These are phyloP conservation scores for Phytophthora palmivora DNA, from an alignment of 352 stramenopile species.

Conservation along the genomic window DNA sequence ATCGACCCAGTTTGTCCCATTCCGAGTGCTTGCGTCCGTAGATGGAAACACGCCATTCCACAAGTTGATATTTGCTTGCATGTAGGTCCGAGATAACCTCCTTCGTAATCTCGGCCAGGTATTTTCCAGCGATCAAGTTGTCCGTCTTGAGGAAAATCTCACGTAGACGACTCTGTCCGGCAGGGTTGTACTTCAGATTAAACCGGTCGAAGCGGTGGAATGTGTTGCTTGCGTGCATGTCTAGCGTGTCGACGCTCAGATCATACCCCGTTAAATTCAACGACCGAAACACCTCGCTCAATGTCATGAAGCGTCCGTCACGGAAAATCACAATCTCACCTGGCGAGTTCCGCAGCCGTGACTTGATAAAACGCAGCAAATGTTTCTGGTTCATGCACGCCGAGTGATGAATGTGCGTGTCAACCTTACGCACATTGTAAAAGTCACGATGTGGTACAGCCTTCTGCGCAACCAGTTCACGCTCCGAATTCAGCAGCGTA, in stretches of 20 bases:
- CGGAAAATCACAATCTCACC: conserved; percentile 95
- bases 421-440: conserved; percentile 98
- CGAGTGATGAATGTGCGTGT: conserved; percentile 99
- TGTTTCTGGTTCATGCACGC: conserved; percentile 98
- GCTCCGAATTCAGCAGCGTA: conserved; percentile 95
- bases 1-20: conserved; percentile 97
- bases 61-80: conserved; percentile 95
- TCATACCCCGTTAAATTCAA: conserved; percentile 97
- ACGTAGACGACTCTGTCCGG: conserved; percentile 93
- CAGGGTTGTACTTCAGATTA: conserved; percentile 99
- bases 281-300: conserved; percentile 95
- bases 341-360: conserved; percentile 76
- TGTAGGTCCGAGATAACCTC: conserved; percentile 90
- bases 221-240: conserved; percentile 99
- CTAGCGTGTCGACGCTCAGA: conserved; percentile 98
- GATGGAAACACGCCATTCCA: conserved; percentile 95
- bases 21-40: conserved; percentile 94
- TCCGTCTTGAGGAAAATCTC: conserved; percentile 99
- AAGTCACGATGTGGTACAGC: conserved; percentile 98
- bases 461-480: conserved; percentile 95
- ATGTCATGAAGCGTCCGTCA: conserved; percentile 96
- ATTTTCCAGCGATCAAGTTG: conserved; percentile 96
- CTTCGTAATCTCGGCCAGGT: conserved; percentile 97
- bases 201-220: conserved; percentile 99
- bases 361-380: conserved; percentile 93